Percentiles rank a stretch among this genome's conserved stretches.
phyloP scores from a whole-genome alignment of 305 asterid genomes.

The Solanum aculeatissimum region DNA sequence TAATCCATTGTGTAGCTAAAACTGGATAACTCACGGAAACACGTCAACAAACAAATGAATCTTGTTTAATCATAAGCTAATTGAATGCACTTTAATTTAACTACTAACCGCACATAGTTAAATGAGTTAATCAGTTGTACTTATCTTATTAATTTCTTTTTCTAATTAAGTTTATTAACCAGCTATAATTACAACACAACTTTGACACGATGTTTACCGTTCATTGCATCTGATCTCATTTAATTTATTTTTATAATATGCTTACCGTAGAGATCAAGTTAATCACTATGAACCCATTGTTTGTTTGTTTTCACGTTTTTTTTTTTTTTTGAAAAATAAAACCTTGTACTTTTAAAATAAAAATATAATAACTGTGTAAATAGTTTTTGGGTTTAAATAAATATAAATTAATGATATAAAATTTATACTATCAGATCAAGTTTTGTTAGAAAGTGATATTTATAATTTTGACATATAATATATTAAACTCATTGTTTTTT shows the following conservation, averaged over 20 bases:
- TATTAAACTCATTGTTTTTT: too few relatives aligned
- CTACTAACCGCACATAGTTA: not conserved
- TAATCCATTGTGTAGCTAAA: not conserved
- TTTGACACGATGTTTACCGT: conserved; percentile 31
- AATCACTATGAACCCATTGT: not conserved
- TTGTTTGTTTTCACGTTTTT: not conserved
- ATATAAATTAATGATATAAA: not conserved
- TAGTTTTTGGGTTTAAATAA: not conserved
- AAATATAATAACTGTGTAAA: not conserved
- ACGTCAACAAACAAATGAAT: not conserved
- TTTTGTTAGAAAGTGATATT: not conserved
- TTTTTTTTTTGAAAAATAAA: not conserved
- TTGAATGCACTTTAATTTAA: not conserved
- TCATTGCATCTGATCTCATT: conserved; percentile 21
- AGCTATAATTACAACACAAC: not conserved
- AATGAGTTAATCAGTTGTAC: not conserved
- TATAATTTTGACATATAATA: too few relatives aligned
- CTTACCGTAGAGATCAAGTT: not conserved
- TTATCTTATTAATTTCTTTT: not conserved
- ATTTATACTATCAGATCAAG: too few relatives aligned
- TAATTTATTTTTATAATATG: not conserved
- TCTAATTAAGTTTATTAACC: not conserved
- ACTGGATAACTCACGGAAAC: not conserved
- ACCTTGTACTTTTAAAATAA: not conserved
- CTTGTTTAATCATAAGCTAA: not conserved